Conservation (phyloP, 495 filamentous ascomycete species). For the Penicillium simplicissimum region DNA sequence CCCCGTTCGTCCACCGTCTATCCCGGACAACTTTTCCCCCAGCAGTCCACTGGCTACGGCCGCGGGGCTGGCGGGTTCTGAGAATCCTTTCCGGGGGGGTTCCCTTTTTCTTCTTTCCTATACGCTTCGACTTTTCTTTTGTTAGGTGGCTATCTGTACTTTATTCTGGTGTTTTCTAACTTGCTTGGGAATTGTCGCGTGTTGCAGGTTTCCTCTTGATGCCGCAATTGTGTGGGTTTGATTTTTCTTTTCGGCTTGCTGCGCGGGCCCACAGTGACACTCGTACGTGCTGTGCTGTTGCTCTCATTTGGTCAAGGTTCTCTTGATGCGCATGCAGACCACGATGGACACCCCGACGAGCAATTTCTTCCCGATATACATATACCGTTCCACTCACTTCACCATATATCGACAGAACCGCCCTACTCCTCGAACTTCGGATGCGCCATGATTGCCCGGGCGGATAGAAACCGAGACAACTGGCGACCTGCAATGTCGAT, state of each 20-base stretch:
- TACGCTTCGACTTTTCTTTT: conserved; percentile 23
- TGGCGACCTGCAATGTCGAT: conserved; percentile 1
- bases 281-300: conserved; percentile 11
- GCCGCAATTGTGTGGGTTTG: conserved; percentile 14
- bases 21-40: conserved; percentile 29
- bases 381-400: conserved; percentile 6
- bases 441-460: conserved; percentile 4
- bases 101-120: background rate
- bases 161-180: conserved; percentile 23
- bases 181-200: conserved; percentile 3
- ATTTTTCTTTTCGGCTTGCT: conserved; percentile 15
- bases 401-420: conserved; percentile 5
- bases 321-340: conserved; percentile 11
- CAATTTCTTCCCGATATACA: background rate
- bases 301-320: conserved; percentile 14
- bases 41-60: conserved; percentile 20
- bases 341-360: conserved; percentile 8
- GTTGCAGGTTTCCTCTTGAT: background rate
- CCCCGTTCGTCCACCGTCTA: conserved; percentile 27
- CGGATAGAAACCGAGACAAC: conserved; percentile 16
- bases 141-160: conserved; percentile 30
- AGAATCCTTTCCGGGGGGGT: background rate
- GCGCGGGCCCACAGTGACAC: conserved; percentile 13
- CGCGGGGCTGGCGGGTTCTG: conserved; percentile 24
- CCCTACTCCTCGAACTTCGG: conserved; percentile 9